Evolutionary conservation across 2,329 filamentous ascomycete species (phyloP).

Genomic region (Neodidymelliopsis sp.): DNA sequence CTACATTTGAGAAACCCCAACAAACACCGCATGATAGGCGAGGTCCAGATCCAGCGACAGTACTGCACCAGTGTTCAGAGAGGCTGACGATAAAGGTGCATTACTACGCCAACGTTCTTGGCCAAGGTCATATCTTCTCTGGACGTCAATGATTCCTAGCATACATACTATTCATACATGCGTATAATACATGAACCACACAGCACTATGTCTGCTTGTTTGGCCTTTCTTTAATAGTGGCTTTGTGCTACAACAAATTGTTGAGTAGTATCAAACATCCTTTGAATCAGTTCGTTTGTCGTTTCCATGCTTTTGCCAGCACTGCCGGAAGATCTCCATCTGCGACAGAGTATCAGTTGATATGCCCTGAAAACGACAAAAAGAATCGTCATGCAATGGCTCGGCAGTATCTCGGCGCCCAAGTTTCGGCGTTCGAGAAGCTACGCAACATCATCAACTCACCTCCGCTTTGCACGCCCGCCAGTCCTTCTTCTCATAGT

Average conservation of each 20-base stretch:
- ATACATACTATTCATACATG: conserved; percentile 11
- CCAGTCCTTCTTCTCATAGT: conserved; percentile 97
- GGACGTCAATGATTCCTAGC: conserved; percentile 1
- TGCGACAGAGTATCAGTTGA: conserved; percentile 49
- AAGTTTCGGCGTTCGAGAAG: conserved; percentile 16
- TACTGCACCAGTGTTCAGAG: background rate
- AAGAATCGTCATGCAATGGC: conserved; percentile 12
- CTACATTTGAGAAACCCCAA: background rate
- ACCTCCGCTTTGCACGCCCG: conserved; percentile 87
- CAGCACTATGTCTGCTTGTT: background rate
- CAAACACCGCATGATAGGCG: conserved; percentile 6
- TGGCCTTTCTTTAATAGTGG: no score
- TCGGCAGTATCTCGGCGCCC: conserved; percentile 40
- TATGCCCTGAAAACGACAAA: background rate
- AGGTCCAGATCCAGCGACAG: background rate
- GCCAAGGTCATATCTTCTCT: background rate
- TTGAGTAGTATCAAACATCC: conserved; percentile 70
- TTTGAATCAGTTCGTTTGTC: conserved; percentile 81
- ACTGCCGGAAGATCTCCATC: conserved; percentile 90
- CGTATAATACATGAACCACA: conserved; percentile 6
- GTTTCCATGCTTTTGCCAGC: conserved; percentile 92
- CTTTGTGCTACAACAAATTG: no score
- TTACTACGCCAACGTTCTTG: background rate
- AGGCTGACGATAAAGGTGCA: background rate
- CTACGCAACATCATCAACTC: conserved; percentile 48